Percentiles rank a stretch among this genome's conserved stretches.
Conservation (phyloP, 176 grass and related monocot species). For the Carex parvula region DNA sequence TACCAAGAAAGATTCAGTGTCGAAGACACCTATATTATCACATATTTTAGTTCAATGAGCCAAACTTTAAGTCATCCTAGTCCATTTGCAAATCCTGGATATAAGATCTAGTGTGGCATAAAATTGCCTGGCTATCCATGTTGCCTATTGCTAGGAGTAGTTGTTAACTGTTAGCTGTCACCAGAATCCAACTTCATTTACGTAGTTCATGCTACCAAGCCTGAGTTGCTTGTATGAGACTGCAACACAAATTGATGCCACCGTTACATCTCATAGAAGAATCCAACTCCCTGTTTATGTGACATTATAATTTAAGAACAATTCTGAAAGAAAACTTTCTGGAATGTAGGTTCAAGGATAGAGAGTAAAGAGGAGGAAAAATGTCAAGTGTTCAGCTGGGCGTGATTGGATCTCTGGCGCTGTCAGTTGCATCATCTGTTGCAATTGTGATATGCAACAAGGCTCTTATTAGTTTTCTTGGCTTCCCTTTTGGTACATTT, state of each 20-base stretch:
- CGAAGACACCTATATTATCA: neutral
- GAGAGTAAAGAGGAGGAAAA: conserved; percentile 33
- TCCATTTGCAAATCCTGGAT: conserved; percentile 20
- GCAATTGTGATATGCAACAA: conserved; percentile 99
- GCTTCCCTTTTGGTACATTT: conserved; percentile 78
- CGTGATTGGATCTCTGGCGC: conserved; percentile 76
- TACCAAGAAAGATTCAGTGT: neutral
- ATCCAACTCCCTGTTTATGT: neutral
- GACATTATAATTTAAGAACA: neutral
- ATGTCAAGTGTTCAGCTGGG: conserved; percentile 77
- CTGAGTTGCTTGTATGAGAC: conserved; percentile 9
- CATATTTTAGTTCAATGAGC: neutral
- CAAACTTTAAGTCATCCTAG: neutral
- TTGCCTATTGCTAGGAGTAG: neutral
- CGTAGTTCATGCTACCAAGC: conserved; percentile 1
- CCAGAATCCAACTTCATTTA: neutral
- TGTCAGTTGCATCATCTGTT: conserved; percentile 91
- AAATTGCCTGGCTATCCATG: neutral
- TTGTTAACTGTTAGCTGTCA: neutral
- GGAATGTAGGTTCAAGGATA: conserved; percentile 37
- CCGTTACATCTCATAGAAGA: neutral
- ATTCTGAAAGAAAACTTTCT: conserved; percentile 14
- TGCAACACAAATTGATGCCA: neutral
- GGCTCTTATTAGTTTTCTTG: conserved; percentile 92
- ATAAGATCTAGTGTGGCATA: neutral